phyloP scores from a whole-genome alignment of 306 rosid genomes.

The Ochetophila trinervis region DNA sequence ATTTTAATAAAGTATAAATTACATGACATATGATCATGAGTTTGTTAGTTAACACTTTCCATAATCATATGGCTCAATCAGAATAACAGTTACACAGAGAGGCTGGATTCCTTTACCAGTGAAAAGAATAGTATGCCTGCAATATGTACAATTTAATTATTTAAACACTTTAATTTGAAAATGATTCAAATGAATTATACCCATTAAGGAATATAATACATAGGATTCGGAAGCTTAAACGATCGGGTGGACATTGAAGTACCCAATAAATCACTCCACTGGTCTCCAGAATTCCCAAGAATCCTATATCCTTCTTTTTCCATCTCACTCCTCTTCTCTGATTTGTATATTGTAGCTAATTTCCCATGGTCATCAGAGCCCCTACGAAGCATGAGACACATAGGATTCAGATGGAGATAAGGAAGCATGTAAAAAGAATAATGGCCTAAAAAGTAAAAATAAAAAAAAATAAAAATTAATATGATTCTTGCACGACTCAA shows the following conservation, averaged over 20 bases:
- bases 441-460: background rate
- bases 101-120: too few species aligned
- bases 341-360: constrained; percentile 58
- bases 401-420: constrained; percentile 11
- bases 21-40: too few species aligned
- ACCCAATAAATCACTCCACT: constrained; percentile 92
- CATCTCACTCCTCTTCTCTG: constrained; percentile 85
- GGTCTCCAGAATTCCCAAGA: constrained; percentile 89
- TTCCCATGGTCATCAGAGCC: constrained; percentile 61
- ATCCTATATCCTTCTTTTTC: constrained; percentile 69
- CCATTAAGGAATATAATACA: constrained; percentile 66
- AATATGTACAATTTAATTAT: too few species aligned
- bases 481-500: background rate
- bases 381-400: constrained; percentile 39
- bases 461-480: too few species aligned
- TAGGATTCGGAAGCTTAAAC: constrained; percentile 95
- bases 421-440: background rate
- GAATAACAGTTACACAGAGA: too few species aligned
- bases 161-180: background rate
- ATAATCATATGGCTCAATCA: too few species aligned
- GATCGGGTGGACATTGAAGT: constrained; percentile 54
- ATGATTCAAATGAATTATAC: background rate
- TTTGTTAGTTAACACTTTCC: too few species aligned
- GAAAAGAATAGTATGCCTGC: too few species aligned
- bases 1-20: too few species aligned